Evolutionary conservation across 306 rosid species (phyloP), one percentile per base, ranked within the genome.

Genomic region (Psophocarpus tetragonolobus): DNA sequence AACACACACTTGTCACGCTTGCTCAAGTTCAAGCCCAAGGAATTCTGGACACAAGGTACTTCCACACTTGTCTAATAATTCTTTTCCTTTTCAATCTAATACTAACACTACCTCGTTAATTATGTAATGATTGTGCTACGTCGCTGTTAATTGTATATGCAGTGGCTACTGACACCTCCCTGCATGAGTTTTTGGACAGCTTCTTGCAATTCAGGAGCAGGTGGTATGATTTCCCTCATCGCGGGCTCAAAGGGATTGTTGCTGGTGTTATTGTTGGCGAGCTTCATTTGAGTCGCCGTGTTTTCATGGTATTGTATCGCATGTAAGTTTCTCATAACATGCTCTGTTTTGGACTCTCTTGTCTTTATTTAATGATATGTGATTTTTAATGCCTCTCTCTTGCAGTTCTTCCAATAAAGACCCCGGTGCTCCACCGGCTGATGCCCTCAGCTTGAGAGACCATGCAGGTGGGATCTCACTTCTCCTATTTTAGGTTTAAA

Each of bases 221-320:
- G 76, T 96, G 99, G 98, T 91, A 93, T 83, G 99, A 96, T 83
- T 91, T 96, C 76, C 94, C 97, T 47, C 87, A 93, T 71, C 93
- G 85, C 8, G 94, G 96, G 45, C 88, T 88, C 7, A 87, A 88
- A 85, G 93, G 88, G 76, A 84, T 84, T 79, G 90, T 96, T 29
- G 99, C 97, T 0, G 99, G 99, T 63, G 90, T 96, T 58, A 90
- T 93, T 82, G 94, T 92, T 50, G 99, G 99, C 57, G 99, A 96
- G 86, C 60, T 77, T 24, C 97, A 91, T 35, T 84, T 96, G 69
- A 84, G 94, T 70, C 91, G 97, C 20, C 98, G 93, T 2, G 98
- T 90, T 74, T 96, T 93, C 70, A 93, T 96, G 98, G 85, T 91
- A n/a, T 82, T 96, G 77, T 92, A 91, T 86, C 91, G 98, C 48